These are phyloP conservation scores for Beta vulgaris DNA, from an alignment of 148 eudicot species.

Conservation along the genomic window DNA sequence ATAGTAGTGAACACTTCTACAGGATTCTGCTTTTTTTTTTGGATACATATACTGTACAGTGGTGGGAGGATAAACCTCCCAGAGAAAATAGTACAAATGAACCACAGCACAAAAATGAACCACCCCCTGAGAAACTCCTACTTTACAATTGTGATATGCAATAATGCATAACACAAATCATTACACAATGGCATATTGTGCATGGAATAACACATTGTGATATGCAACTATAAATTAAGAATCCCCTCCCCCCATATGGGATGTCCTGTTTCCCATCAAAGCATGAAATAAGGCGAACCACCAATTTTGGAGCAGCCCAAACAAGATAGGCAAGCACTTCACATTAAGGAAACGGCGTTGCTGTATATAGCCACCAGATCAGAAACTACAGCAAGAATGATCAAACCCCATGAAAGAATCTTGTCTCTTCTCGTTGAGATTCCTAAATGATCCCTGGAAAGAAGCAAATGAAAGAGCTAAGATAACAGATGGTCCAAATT, in stretches of 20 bases:
- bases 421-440: constrained; percentile 74
- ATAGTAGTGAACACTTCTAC: neutral
- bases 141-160: neutral
- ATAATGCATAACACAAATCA: no score
- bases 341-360: constrained; percentile 60
- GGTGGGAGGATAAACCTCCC: neutral
- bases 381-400: constrained; percentile 69
- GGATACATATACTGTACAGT: neutral
- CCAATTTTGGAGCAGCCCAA: neutral
- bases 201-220: no score
- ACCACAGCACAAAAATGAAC: neutral
- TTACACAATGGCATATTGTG: no score
- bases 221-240: no score
- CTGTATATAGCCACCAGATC: constrained; percentile 83
- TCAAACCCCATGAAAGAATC: constrained; percentile 62
- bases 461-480: neutral
- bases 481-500: neutral
- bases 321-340: constrained; percentile 21
- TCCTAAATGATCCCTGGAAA: constrained; percentile 61
- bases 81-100: neutral
- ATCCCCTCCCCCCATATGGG: no score
- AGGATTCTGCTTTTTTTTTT: neutral
- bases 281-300: neutral
- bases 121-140: neutral
- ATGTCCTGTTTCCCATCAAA: constrained; percentile 7